Conservation (phyloP, 495 filamentous ascomycete species). For the Penicillium lividum region DNA sequence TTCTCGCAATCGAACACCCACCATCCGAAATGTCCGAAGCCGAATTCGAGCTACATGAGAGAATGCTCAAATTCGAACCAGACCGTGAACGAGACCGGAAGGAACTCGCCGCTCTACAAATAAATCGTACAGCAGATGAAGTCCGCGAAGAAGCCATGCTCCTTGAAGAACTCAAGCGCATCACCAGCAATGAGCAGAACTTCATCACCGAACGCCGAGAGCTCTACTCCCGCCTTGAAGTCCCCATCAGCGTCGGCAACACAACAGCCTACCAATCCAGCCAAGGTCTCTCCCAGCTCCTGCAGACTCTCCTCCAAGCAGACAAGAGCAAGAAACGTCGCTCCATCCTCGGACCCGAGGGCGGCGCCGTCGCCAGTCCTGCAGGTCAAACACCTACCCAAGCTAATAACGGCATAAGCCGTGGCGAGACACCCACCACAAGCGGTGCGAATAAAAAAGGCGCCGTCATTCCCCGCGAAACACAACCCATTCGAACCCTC, state of each 20-base stretch:
- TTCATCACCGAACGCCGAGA: slow-evolving; percentile 86
- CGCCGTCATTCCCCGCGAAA: slow-evolving; percentile 32
- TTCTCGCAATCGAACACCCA: slow-evolving; percentile 82
- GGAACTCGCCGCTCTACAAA: slow-evolving; percentile 73
- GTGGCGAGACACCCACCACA: slow-evolving; percentile 43
- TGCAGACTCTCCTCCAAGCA: slow-evolving; percentile 72
- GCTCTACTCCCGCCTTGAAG: slow-evolving; percentile 84
- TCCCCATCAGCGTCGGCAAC: slow-evolving; percentile 67
- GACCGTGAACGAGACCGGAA: slow-evolving; percentile 76
- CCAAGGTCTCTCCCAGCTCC: slow-evolving; percentile 72
- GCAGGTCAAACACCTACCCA: slow-evolving; percentile 51
- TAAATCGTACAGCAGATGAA: slow-evolving; percentile 81
- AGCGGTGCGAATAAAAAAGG: slow-evolving; percentile 58
- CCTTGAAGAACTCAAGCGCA: slow-evolving; percentile 85
- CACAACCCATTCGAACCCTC: slow-evolving; percentile 63
- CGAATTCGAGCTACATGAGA: slow-evolving; percentile 78
- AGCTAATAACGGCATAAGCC: slow-evolving; percentile 28
- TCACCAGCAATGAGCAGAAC: slow-evolving; percentile 75
- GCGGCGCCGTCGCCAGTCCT: slow-evolving; percentile 46
- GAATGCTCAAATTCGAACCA: slow-evolving; percentile 82
- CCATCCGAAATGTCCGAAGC: slow-evolving; percentile 79
- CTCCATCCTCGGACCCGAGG: slow-evolving; percentile 60
- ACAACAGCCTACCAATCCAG: slow-evolving; percentile 73
- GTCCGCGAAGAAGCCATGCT: slow-evolving; percentile 88
- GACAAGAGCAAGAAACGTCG: slow-evolving; percentile 88